Evolutionary conservation across 805 yeast genomes (phyloP).

Genomic region (Yamadazyma endophytica): DNA sequence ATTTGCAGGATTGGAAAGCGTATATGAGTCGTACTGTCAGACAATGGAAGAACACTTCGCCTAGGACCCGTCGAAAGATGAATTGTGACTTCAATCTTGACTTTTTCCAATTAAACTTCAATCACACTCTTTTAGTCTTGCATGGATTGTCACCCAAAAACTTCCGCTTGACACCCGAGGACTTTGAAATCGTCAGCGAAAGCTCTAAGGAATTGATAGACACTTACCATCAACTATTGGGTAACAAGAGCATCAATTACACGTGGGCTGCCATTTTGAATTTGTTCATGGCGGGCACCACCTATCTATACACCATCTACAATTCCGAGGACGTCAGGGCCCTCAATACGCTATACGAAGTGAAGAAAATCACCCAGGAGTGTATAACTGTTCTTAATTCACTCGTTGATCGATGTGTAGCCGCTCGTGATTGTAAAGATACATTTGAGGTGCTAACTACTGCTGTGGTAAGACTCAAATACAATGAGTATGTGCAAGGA

Average conservation of each 20-base stretch:
- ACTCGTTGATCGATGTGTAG: constrained; percentile 68
- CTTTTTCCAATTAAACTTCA: constrained; percentile 70
- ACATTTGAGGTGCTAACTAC: constrained; percentile 69
- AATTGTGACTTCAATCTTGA: constrained; percentile 71
- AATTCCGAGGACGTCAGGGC: constrained; percentile 55
- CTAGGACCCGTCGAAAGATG: constrained; percentile 54
- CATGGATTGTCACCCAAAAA: constrained; percentile 78
- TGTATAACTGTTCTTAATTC: constrained; percentile 58
- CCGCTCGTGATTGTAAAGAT: constrained; percentile 68
- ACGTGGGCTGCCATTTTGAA: constrained; percentile 94
- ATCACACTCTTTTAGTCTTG: constrained; percentile 66
- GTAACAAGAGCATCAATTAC: constrained; percentile 63
- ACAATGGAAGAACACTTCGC: constrained; percentile 57
- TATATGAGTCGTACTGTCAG: constrained; percentile 50
- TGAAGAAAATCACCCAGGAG: constrained; percentile 45
- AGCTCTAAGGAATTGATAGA: constrained; percentile 65
- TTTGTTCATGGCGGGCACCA: constrained; percentile 83
- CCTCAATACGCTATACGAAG: constrained; percentile 40
- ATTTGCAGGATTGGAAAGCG: constrained; percentile 59
- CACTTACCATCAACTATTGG: constrained; percentile 55
- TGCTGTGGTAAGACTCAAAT: constrained; percentile 62
- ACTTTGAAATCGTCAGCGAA: constrained; percentile 53
- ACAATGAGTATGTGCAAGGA: constrained; percentile 29
- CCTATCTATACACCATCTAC: constrained; percentile 73
- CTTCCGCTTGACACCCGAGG: constrained; percentile 48